Evolutionary conservation across 2,329 filamentous ascomycete genomes (phyloP), one percentile per base, ranked within the genome.

Genomic region (Penicillium sp.): DNA sequence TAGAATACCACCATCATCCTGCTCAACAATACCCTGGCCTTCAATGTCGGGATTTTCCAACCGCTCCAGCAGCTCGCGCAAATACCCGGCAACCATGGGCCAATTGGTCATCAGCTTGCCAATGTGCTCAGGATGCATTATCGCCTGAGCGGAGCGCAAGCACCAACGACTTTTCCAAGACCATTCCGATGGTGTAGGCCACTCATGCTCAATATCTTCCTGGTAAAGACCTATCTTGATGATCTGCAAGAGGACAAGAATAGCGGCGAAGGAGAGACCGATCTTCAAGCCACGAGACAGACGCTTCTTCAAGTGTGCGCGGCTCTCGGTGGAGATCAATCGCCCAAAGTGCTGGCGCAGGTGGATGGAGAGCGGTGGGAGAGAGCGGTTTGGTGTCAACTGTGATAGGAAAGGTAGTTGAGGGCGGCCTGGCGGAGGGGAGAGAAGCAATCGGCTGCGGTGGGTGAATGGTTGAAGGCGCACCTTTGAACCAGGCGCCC

Each of bases 131-230:
- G 83, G 82, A 46, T 87, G 82, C 63, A 85, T 84, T 54, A 84
- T 82, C 57, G 84, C 84, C 68, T 83, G 82, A 4, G 89, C 90
- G 54, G 85, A 84, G 43, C 92, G 85, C 63, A 91, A 83, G 42
- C 83, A 81, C 77, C 89, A 85, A 26, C 92, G 83, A 49, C 89
- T 91, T 65, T 86, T 78, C 75, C 87, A 89, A 0, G 81, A 81
- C 92, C 93, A 97, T 74, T 96, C 93, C 28, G 85, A 84, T 1
- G 94, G 93, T 1, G 92, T 93, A 0, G 93, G 93, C 73, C 89
- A 91, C 55, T 85, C 81, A 52, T 89, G 84, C 78, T 97, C 93
- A 48, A 91, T 81, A 62, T 83, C 80, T 76, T 96, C 92, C 70
- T 93, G 89, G 71, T 89, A 83, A 38, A 92, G 73, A 16, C 88